Evolutionary conservation across 108 stramenopile species (phyloP), one percentile per base, ranked within the genome.

Genomic region (Pseudonitzschia pungens): DNA sequence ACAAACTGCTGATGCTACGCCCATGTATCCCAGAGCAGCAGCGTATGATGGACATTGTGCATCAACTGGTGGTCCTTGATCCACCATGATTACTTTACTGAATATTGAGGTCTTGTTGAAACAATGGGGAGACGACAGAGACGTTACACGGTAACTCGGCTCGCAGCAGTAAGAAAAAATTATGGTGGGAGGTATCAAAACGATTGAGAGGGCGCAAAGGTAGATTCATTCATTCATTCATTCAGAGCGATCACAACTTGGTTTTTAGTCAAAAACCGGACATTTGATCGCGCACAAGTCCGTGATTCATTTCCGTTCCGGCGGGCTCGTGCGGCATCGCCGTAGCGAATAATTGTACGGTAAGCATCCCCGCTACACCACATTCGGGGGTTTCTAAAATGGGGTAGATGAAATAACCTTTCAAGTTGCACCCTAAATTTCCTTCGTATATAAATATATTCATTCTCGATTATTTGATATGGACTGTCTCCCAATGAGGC

Each of bases 41-140:
- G 92, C 89, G 75, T 81, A 90, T 55, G 92, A 90, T 20, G 92
- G 92, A 72, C 92, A 92, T 65, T 87, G 91, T 24, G 83, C 78
- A 36, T 81, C 80, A 24, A 66, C 67, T 6, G 69, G n/a, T 22
- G 70, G 44, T 53, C 67, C 74, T 72, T 77, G 65, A 59, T 85
- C 84, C 28, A 73, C 74, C 84, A 85, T 85, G 45, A 15, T 83
- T 26, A 28, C 15, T 51, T 51, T 51, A 51, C n/a, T 51, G 7
- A 10, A 51, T 22, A 8, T 48, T 18, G 45, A 48, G 2, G 45
- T 48, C 5, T 8, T 48, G 14, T 8, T 8, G 45, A 48, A 11
- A 18, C 45, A 48, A 43, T 43, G 42, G 42, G 45, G 45, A 48
- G 45, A 18, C 36, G 6, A 36, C 36, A 2, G 36, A 36, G 36